Percentiles rank a stretch among this genome's conserved stretches.
Evolutionary conservation across 345 rosid genomes (phyloP).

Genomic region (Mallotus nudiflorus): DNA sequence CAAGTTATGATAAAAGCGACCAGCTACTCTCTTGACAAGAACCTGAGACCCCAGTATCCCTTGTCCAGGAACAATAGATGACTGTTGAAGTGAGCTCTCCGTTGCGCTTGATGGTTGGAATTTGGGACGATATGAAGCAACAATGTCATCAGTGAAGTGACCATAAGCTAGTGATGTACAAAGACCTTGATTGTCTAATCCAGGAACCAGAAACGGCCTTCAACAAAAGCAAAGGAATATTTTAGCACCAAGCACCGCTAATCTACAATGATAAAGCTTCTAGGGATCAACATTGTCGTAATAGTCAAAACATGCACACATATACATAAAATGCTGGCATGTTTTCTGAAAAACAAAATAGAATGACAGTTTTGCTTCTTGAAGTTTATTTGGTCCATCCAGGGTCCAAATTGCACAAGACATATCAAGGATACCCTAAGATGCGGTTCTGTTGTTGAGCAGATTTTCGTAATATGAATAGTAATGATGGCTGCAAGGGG

Average conservation of each 20-base stretch:
- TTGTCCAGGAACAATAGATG: constrained; percentile 6
- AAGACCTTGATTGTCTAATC: constrained; percentile 9
- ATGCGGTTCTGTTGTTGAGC: background rate
- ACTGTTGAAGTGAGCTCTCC: background rate
- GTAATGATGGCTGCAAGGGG: too few species aligned
- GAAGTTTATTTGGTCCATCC: background rate
- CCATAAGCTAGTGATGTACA: constrained; percentile 19
- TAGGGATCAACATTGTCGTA: background rate
- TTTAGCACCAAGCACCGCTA: background rate
- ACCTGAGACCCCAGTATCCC: constrained; percentile 12
- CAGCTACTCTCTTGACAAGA: constrained; percentile 18
- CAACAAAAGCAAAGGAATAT: background rate
- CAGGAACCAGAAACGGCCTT: constrained; percentile 17
- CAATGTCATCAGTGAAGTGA: constrained; percentile 16
- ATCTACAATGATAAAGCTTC: background rate
- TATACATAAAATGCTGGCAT: too few species aligned
- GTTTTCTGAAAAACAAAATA: too few species aligned
- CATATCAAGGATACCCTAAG: background rate
- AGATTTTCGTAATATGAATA: background rate
- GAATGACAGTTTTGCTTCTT: background rate
- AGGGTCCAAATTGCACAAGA: background rate
- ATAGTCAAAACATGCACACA: background rate
- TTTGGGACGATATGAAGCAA: constrained; percentile 16
- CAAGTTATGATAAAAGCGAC: constrained; percentile 9
- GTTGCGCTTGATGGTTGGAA: background rate